Evolutionary conservation across 192 early-diverging fungal genomes (phyloP).

Genomic region (Gamsiella multidivaricata): DNA sequence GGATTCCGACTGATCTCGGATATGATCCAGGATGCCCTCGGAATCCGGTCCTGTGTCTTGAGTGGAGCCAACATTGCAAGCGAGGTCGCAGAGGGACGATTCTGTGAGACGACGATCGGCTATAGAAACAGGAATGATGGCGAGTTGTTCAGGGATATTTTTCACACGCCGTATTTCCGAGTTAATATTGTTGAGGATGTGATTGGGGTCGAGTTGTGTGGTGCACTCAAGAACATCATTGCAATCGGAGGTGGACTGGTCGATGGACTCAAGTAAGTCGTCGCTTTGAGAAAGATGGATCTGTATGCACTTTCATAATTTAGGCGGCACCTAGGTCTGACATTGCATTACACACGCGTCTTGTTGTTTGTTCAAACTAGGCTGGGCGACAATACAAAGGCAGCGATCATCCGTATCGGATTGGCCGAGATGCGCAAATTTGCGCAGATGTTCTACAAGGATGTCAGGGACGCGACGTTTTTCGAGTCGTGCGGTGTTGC

Average conservation of each 20-base stretch:
- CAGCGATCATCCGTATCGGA: conserved; percentile 96
- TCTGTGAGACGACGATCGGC: conserved; percentile 96
- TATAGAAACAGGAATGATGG: conserved; percentile 77
- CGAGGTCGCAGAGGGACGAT: conserved; percentile 93
- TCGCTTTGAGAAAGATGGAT: too few species aligned
- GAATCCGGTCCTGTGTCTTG: conserved; percentile 83
- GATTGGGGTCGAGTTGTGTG: conserved; percentile 95
- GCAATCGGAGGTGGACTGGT: conserved; percentile 96
- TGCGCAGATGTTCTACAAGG: conserved; percentile 80
- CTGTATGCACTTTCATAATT: background rate
- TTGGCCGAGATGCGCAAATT: conserved; percentile 96
- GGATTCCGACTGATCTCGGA: conserved; percentile 86
- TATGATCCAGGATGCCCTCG: conserved; percentile 63
- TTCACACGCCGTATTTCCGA: conserved; percentile 90
- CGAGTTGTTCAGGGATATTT: conserved; percentile 79
- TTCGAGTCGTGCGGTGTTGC: conserved; percentile 98
- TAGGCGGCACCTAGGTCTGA: background rate
- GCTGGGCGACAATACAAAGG: conserved; percentile 96
- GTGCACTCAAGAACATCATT: conserved; percentile 97
- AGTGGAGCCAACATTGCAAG: conserved; percentile 98
- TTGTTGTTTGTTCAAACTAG: conserved; percentile 12
- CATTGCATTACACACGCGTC: background rate
- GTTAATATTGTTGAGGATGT: conserved; percentile 89
- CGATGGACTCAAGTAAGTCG: conserved; percentile 89
- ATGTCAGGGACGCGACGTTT: conserved; percentile 92